Percentiles rank a stretch among this genome's conserved stretches.
Conservation (phyloP, 495 filamentous ascomycete species). For the Filosporella fistucella region DNA sequence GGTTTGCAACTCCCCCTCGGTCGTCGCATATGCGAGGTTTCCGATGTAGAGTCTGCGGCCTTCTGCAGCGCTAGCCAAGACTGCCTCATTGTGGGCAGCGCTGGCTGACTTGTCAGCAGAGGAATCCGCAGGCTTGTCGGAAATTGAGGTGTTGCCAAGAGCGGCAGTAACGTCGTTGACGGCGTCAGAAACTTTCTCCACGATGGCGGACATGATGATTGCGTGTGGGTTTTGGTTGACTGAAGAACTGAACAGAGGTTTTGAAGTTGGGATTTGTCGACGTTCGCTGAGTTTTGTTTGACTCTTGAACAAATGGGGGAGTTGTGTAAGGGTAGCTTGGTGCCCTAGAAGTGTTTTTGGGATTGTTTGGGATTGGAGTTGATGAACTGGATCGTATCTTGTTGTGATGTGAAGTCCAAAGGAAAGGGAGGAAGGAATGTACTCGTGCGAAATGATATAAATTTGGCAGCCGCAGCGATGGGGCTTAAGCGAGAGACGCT, state of each 20-base stretch:
- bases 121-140: conserved; percentile 46
- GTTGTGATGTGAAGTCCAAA: conserved; percentile 24
- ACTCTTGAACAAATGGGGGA: conserved; percentile 54
- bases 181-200: conserved; percentile 58
- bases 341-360: conserved; percentile 67
- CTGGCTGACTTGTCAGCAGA: conserved; percentile 31
- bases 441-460: conserved; percentile 6
- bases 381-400: conserved; percentile 25
- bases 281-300: conserved; percentile 42
- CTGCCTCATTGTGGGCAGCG: conserved; percentile 74
- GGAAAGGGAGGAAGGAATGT: conserved; percentile 18
- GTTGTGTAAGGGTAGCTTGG: conserved; percentile 76
- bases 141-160: conserved; percentile 68
- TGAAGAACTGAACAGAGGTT: conserved; percentile 23
- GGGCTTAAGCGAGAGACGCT: conserved; percentile 9
- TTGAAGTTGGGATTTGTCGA: conserved; percentile 21
- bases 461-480: conserved; percentile 16
- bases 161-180: conserved; percentile 83
- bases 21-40: conserved; percentile 99
- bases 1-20: conserved; percentile 98
- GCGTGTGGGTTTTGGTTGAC: conserved; percentile 26
- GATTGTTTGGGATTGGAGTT: conserved; percentile 12
- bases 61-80: conserved; percentile 93
- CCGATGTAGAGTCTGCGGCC: conserved; percentile 99
- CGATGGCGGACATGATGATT: conserved; percentile 54